Percentiles rank a stretch among this genome's conserved stretches.
Conservation (phyloP, 345 rosid genomes). For the Euclidium syriacum region DNA sequence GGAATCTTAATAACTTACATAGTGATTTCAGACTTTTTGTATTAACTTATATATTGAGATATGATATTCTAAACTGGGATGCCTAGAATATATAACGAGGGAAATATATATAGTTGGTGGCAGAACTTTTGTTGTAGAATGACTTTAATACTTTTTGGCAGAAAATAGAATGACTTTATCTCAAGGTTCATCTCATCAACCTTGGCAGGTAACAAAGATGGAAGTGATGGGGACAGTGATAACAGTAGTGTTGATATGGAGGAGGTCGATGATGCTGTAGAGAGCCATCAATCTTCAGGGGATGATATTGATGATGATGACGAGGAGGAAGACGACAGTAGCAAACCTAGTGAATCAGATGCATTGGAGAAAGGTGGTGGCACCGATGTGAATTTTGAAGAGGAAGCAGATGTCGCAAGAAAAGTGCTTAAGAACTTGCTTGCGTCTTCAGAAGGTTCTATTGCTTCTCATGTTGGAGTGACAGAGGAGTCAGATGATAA, state of each 20-base stretch:
- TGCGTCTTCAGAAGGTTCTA: conserved; percentile 39
- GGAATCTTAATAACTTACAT: not conserved
- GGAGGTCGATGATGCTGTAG: conserved; percentile 39
- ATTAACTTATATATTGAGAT: not conserved
- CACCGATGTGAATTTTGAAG: conserved; percentile 51
- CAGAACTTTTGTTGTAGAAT: not conserved
- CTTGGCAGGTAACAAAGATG: conserved; percentile 47
- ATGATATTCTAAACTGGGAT: not conserved
- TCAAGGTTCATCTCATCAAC: not conserved
- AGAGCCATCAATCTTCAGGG: conserved; percentile 19
- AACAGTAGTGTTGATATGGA: conserved; percentile 58
- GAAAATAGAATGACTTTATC: not conserved
- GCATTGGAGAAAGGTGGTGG: conserved; percentile 34
- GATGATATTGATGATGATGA: conserved; percentile 27
- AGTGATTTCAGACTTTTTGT: not conserved
- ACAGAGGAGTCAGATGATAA: conserved; percentile 29
- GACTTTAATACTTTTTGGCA: not conserved
- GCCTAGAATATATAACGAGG: not conserved
- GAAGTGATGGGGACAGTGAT: conserved; percentile 44
- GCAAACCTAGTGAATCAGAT: conserved; percentile 28
- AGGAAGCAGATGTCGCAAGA: conserved; percentile 71
- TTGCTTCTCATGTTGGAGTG: conserved; percentile 36
- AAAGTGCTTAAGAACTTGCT: conserved; percentile 68
- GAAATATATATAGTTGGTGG: not conserved
- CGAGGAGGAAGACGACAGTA: conserved; percentile 19